Base-by-base conservation (phyloP, 2,329 filamentous ascomycete species). In the Geosmithia flava region DNA sequence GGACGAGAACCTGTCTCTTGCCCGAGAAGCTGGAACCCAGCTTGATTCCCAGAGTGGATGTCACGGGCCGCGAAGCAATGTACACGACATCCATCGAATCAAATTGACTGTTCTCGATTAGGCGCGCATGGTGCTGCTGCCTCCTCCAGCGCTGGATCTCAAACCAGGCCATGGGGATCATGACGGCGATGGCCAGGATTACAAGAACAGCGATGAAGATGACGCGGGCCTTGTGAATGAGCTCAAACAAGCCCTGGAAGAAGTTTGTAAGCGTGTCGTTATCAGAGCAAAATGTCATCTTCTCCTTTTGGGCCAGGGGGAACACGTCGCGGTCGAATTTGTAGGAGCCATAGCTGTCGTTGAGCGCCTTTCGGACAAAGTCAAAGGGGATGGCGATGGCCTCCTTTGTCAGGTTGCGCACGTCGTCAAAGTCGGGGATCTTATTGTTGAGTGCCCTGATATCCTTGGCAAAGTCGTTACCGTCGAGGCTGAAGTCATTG, bases 11-110 rank as follows among this genome's bases (percentile, higher is more conserved):
- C 62, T 88, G 83, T 47, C 78, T 75, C 55, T 83, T 67, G 63
- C 77, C 64, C 47, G 76, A 77, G 65, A 91, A 81, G 50, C 70
- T 74, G 47, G 75, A 75, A 7, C 85, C 79, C 19, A 86, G 56
- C 65, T 77, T 83, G 61, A 95, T 76, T 41, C 90, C 91, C 27
- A 76, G 68, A 2, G 74, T 74, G 1, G 87, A 79, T 1, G 88
- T 87, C 56, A 83, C 80, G 1, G 91, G 89, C 20, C 88, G 80
- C 33, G 87, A 90, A 30, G 84, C 81, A 54, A 96, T 85, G 66
- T 96, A 95, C 42, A 95, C 79, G 37, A 90, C 81, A 60, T 97
- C 91, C 74, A 95, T 81, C 1, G 85, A 77, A 58, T 97, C 89
- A 59, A 81, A 81, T 29, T 79, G 76, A 48, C 83, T 71, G 54